Evolutionary conservation across 768 basidiomycete species (phyloP), one percentile per base, ranked within the genome.

Genomic region (Coprinellus micaceus): DNA sequence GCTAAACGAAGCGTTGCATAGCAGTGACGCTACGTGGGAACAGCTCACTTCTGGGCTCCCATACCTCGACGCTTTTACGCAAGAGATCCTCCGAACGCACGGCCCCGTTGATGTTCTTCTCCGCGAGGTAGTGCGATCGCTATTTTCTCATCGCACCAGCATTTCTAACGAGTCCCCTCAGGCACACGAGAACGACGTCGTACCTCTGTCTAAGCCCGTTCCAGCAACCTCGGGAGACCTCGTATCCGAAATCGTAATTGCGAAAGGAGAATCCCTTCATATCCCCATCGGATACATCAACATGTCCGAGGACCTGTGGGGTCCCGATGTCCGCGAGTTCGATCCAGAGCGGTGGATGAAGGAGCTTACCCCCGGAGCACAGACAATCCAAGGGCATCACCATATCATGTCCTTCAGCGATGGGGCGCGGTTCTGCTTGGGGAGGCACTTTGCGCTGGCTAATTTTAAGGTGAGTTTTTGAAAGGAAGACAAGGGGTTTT

Each of bases 271-370:
- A 1, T 55, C 62, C 1, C 56, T 88, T 26, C 56, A 70, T 11
- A 64, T 78, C 2, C 77, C 80, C 1, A 73, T 84, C 26, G 52
- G 64, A 5, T 68, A 69, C 19, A 71, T 83, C 48, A 86, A 88
- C 64, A 65, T 71, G 5, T 78, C 80, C n/a, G 73, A 73, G 52
- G 67, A 66, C 1, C 64, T 86, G 29, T 89, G 88, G 88, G 88
- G 88, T 1, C 62, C 73, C 0, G 78, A 84, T 55, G 78, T 84
- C 3, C 74, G 76, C 22, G 76, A 76, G 46, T 90, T 84, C 66
- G 72, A 78, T 39, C 88, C 87, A 0, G 82, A 83, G 53, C 73
- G 88, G 4, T 89, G 88, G 88, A 69, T 88, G 9, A 60, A 60
- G 25, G 47, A 19, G 6, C 66, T 69, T 0, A 58, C 58, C 17